A percentile compares a stretch with the other conserved stretches of the same genome.
Conservation (phyloP, 1,284 basidiomycete species). For the Cutaneotrichosporon cyanovorans region DNA sequence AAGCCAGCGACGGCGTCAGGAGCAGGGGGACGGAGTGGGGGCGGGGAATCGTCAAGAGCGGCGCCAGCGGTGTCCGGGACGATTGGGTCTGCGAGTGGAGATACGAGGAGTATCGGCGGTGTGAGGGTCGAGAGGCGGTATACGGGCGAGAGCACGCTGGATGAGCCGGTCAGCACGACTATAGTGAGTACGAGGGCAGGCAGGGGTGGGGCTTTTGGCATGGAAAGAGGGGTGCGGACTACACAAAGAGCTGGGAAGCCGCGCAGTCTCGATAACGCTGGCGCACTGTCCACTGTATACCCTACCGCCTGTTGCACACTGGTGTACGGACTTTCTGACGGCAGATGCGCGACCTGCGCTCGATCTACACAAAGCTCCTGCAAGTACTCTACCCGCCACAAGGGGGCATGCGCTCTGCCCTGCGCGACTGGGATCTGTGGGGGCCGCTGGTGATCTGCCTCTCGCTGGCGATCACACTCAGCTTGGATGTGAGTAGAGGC, state of each 20-base stretch:
- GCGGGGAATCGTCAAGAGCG: not conserved
- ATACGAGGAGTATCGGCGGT: conserved; percentile 52
- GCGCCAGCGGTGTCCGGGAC: conserved; percentile 57
- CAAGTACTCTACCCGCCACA: conserved; percentile 85
- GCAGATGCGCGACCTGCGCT: conserved; percentile 77
- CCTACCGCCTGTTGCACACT: too few relatives aligned
- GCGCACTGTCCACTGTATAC: too few relatives aligned
- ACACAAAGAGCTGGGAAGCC: too few relatives aligned
- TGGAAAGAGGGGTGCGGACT: not conserved
- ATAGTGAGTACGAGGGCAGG: conserved; percentile 56
- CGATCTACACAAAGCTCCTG: conserved; percentile 82
- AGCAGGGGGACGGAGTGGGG: too few relatives aligned
- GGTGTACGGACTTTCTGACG: not conserved
- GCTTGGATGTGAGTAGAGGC: conserved; percentile 76
- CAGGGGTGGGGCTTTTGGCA: not conserved
- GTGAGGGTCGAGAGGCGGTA: conserved; percentile 78
- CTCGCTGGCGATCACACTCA: conserved; percentile 74
- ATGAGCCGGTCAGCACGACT: conserved; percentile 79
- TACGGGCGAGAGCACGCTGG: conserved; percentile 73
- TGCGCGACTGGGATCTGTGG: conserved; percentile 93
- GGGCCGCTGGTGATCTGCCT: conserved; percentile 83
- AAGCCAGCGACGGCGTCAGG: not conserved
- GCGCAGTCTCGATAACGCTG: too few relatives aligned
- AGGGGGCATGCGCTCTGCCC: conserved; percentile 63
- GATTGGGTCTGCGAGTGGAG: conserved; percentile 52